Conservation (phyloP, 305 asterid genomes). For the Fraxinus platypoda region DNA sequence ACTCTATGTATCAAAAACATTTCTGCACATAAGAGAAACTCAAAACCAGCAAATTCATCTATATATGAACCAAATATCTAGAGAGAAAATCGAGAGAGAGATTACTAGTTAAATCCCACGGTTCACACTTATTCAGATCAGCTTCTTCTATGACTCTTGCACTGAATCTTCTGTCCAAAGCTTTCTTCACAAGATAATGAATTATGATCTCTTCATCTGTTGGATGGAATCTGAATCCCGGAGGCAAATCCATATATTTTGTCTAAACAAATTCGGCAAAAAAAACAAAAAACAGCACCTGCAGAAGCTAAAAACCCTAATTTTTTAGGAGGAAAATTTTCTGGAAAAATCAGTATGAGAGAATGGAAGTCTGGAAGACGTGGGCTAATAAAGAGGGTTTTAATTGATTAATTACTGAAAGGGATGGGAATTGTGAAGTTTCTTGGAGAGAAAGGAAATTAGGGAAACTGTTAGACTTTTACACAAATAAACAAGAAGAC, state of each 20-base stretch:
- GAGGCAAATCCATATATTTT: neutral
- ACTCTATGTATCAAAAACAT: neutral
- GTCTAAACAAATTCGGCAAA: neutral
- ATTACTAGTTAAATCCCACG: constrained; percentile 89
- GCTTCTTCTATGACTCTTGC: constrained; percentile 70
- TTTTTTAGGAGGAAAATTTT: neutral
- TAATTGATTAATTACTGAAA: neutral
- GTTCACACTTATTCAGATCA: constrained; percentile 81
- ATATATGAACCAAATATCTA: neutral
- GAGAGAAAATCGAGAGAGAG: neutral
- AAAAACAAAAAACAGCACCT: neutral
- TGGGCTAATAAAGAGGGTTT: neutral
- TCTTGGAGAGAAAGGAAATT: constrained; percentile 57
- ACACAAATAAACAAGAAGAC: neutral
- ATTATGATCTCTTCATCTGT: constrained; percentile 80
- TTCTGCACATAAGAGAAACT: neutral
- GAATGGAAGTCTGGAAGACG: neutral
- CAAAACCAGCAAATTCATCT: neutral
- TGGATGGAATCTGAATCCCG: constrained; percentile 80
- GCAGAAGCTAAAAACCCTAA: neutral
- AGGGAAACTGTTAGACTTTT: constrained; percentile 18
- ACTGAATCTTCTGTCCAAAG: constrained; percentile 39
- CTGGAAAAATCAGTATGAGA: neutral
- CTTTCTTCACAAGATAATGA: constrained; percentile 59
- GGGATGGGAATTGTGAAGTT: constrained; percentile 22